These are phyloP conservation scores for Elaeis guineensis DNA, from an alignment of 176 grass and related monocot genomes.

Conservation along the genomic window DNA sequence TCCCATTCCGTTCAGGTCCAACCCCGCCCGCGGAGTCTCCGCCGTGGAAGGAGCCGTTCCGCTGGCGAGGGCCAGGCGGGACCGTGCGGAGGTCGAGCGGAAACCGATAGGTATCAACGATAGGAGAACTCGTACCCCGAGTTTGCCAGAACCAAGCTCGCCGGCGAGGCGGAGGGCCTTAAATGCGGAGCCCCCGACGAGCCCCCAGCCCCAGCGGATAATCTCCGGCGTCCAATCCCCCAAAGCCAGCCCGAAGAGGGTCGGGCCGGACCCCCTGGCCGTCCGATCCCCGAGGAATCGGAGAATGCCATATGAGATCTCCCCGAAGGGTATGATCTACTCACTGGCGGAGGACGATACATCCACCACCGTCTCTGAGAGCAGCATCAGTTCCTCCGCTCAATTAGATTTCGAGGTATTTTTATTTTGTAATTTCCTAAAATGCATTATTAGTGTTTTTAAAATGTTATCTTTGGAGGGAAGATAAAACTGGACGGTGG, in stretches of 20 bases:
- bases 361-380: constrained; percentile 46
- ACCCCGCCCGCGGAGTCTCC: background rate
- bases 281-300: constrained; percentile 28
- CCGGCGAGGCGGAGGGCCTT: constrained; percentile 12
- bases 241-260: constrained; percentile 20
- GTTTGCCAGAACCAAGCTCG: constrained; percentile 29
- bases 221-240: constrained; percentile 29
- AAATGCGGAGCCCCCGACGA: constrained; percentile 16
- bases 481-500: too few species aligned
- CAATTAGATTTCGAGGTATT: constrained; percentile 51
- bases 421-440: background rate
- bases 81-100: constrained; percentile 13
- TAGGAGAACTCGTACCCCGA: constrained; percentile 22
- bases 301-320: background rate
- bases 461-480: too few species aligned
- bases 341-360: constrained; percentile 41
- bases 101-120: constrained; percentile 11
- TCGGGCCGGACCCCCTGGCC: constrained; percentile 13
- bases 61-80: background rate
- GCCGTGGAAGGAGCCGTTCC: constrained; percentile 5
- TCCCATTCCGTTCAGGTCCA: background rate
- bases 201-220: constrained; percentile 34
- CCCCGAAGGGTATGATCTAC: background rate
- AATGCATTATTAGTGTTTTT: too few species aligned
- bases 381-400: constrained; percentile 37